Percentiles rank a stretch among this genome's conserved stretches.
These are phyloP conservation scores for Apophysomyces elegans DNA, from an alignment of 371 early-diverging fungal species.

Conservation along the genomic window DNA sequence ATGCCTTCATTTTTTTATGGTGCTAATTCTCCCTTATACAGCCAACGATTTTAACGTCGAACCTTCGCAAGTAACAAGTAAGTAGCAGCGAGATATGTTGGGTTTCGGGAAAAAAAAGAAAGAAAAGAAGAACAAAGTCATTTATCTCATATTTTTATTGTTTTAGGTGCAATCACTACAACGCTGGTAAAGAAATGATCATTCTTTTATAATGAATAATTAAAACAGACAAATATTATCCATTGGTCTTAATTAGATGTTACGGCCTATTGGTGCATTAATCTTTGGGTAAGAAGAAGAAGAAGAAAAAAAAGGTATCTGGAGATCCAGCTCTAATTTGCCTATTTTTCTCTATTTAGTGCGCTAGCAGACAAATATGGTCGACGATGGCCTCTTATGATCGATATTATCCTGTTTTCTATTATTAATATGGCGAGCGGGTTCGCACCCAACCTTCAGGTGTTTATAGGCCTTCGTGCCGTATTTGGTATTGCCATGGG, in stretches of 20 bases:
- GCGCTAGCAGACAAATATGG: slow-evolving; percentile 69
- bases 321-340: not conserved
- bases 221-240: not conserved
- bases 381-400: slow-evolving; percentile 71
- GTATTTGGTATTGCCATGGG: slow-evolving; percentile 69
- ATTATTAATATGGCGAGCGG: slow-evolving; percentile 70
- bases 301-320: too few species aligned
- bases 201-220: not conserved
- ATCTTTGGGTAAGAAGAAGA: slow-evolving; percentile 60
- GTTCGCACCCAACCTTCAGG: slow-evolving; percentile 61
- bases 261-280: slow-evolving; percentile 74
- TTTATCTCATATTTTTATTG: slow-evolving; percentile 13
- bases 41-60: slow-evolving; percentile 59
- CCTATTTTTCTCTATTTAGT: slow-evolving; percentile 16
- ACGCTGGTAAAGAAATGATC: slow-evolving; percentile 35
- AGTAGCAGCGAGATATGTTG: not conserved
- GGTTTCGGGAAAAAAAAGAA: not conserved
- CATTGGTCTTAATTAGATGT: slow-evolving; percentile 41
- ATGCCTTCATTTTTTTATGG: slow-evolving; percentile 6
- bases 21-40: slow-evolving; percentile 27
- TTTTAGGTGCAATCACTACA: slow-evolving; percentile 46
- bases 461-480: slow-evolving; percentile 41
- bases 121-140: not conserved
- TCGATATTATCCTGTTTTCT: slow-evolving; percentile 67
- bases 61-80: slow-evolving; percentile 60